A percentile compares a stretch with the other conserved stretches of the same genome.
These are phyloP conservation scores for Ajuga chamaepitys DNA, from an alignment of 257 asterid genomes.

Conservation along the genomic window DNA sequence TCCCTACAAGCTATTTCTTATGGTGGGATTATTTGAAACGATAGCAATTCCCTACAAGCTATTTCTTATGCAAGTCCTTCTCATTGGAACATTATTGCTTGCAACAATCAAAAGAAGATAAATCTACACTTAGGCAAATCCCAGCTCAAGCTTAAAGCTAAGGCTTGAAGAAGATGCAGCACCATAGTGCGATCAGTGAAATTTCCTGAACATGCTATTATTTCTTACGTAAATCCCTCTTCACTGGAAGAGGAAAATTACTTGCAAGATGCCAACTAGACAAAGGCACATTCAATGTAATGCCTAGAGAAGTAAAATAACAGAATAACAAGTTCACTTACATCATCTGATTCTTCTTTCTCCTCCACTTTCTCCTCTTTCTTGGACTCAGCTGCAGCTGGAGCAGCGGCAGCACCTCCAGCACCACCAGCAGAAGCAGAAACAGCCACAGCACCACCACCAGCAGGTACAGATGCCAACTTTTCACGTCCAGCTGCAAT, in stretches of 20 bases:
- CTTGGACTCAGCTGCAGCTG: constrained; percentile 29
- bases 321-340: not conserved
- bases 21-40: no score
- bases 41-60: no score
- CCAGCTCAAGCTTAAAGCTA: no score
- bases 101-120: not conserved
- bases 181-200: no score
- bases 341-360: constrained; percentile 32
- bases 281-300: not conserved
- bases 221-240: no score
- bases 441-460: constrained; percentile 26
- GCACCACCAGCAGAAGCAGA: constrained; percentile 16
- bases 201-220: no score
- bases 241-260: no score
- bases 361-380: constrained; percentile 32
- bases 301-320: not conserved
- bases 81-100: not conserved
- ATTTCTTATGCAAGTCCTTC: no score
- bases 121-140: not conserved
- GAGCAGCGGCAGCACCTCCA: constrained; percentile 23
- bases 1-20: no score
- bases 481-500: constrained; percentile 27
- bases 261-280: not conserved
- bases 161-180: not conserved
- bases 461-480: constrained; percentile 27